Base-by-base conservation (phyloP, 2,329 filamentous ascomycete genomes). In the Penicillium italicum region DNA sequence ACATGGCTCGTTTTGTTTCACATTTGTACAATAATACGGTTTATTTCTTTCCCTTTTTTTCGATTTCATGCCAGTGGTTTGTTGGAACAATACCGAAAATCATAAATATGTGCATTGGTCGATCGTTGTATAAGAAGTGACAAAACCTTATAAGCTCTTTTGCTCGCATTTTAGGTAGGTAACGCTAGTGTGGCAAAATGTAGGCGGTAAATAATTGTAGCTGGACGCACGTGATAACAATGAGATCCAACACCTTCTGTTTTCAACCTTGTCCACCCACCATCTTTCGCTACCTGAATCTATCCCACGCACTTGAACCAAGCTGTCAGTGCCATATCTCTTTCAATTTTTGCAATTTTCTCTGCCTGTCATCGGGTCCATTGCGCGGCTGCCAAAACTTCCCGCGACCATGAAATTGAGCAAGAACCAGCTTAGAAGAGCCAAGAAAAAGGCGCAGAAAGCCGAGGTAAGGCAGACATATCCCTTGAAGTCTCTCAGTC, bases 381-480 rank as follows among this genome's bases (percentile, higher is more conserved):
- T 36, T 30, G 40, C 43, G 33, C 33, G n/a, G 14, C 33, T 34
- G 22, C 22, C 33, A 43, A 20, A 18, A 45, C 34, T n/a, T 44
- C 24, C 18, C 22, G 28, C 63, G 30, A 67, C 62, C 44, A 71
- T 72, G 72, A 95, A 93, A 79, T 86, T 88, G 79, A 91, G 88
- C 73, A 97, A 97, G 80, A 97, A 97, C 76, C 91, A 96, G 77
- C 87, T 92, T 80, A 85, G 91, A 73, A 86, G 93, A 73, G 89
- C 91, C 46, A 92, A 93, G 80, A 96, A 94, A 84, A 97, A 96
- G 86, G 89, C 91, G 67, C 85, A 90, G 71, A 95, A 95, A 78
- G 86, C 86, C 68, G 76, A 84, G 63, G 77, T 82, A 72, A 78
- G 72, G 45, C 14, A 26, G 9, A 34, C 26, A 31, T 44, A 37